phyloP scores from a whole-genome alignment of 306 rosid species.

The Lathyrus oleraceus region DNA sequence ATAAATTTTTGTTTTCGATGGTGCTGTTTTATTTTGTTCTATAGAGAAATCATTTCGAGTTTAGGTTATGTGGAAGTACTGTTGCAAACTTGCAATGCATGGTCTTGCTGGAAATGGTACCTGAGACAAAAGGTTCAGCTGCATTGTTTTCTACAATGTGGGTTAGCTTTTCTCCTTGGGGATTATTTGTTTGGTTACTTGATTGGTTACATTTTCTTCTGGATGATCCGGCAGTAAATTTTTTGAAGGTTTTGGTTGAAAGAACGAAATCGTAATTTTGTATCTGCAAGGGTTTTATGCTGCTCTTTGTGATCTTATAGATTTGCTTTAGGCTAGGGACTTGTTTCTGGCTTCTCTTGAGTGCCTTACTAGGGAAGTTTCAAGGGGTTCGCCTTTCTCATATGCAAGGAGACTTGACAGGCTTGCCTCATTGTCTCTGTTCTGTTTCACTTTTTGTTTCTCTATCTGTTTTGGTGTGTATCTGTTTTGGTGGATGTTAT shows the following conservation, averaged over 20 bases:
- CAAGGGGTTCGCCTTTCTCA: neutral
- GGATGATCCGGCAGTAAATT: neutral
- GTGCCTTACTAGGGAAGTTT: neutral
- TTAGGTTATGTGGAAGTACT: neutral
- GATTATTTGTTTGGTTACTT: conserved; percentile 4
- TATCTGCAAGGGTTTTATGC: neutral
- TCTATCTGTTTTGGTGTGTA: neutral
- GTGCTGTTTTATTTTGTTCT: neutral
- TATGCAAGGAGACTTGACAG: neutral
- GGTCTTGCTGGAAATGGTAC: neutral
- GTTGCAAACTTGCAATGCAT: neutral
- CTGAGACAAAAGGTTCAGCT: neutral
- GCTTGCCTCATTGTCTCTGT: neutral
- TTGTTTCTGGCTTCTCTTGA: neutral
- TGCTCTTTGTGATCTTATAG: neutral
- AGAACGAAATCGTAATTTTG: neutral
- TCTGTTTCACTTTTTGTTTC: conserved; percentile 16
- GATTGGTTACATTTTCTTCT: neutral
- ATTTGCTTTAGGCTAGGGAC: conserved; percentile 10
- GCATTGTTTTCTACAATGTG: neutral
- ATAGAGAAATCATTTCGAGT: conserved; percentile 2
- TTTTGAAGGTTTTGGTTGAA: conserved; percentile 9
- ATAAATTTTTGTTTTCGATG: neutral
- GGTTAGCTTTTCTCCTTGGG: neutral
- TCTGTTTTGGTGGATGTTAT: neutral